These are phyloP conservation scores for Dactylellina leptospora DNA, from an alignment of 2,329 filamentous ascomycete species.

Conservation along the genomic window DNA sequence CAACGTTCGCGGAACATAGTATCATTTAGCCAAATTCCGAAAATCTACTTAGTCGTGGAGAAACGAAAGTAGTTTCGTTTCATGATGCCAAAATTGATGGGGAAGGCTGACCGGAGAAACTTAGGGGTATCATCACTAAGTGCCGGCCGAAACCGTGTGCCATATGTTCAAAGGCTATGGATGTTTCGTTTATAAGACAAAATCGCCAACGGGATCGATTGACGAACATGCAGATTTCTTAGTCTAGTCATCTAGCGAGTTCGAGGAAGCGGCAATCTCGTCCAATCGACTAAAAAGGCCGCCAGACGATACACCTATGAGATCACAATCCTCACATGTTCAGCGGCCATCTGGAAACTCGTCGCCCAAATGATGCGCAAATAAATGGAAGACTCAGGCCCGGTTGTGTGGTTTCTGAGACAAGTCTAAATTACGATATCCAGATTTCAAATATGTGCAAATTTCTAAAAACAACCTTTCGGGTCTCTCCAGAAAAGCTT, in stretches of 20 bases:
- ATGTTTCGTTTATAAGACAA: neutral
- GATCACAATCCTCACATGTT: neutral
- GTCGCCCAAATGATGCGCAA: neutral
- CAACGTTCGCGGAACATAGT: no score
- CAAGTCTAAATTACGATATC: neutral
- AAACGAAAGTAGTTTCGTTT: conserved; percentile 7
- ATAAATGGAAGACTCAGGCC: no score
- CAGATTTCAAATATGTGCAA: neutral
- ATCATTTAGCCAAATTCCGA: no score
- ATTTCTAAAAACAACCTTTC: conserved; percentile 11
- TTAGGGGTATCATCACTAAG: neutral
- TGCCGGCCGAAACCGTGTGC: no score
- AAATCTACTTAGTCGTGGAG: no score
- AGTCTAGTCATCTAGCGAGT: neutral
- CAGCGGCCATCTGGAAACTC: neutral
- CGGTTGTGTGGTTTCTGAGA: neutral
- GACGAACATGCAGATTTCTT: neutral
- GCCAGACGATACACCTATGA: neutral
- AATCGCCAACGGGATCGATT: neutral
- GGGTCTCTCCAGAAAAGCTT: conserved; percentile 21
- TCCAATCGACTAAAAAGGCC: neutral
- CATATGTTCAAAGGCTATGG: no score
- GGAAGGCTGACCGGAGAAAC: neutral
- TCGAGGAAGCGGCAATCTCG: conserved; percentile 2
- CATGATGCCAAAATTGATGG: conserved; percentile 2